A percentile compares a stretch with the other conserved stretches of the same genome.
Evolutionary conservation across 192 early-diverging fungal genomes (phyloP).

Genomic region (Linnemannia hyalina): DNA sequence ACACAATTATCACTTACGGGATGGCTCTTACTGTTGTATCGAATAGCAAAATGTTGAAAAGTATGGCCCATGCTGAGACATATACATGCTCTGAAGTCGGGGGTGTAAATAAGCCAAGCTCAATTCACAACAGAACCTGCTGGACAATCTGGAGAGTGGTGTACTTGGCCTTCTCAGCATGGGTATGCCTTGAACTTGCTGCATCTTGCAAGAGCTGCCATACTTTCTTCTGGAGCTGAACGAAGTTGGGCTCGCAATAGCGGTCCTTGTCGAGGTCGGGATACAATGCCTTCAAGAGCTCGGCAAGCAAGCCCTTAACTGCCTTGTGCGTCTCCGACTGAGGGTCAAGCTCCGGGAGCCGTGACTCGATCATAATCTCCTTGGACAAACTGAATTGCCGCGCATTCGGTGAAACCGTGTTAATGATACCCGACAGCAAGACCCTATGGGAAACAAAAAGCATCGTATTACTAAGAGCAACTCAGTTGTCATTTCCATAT

Average conservation of each 20-base stretch:
- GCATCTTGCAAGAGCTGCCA: background rate
- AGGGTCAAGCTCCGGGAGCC: background rate
- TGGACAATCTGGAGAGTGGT: slow-evolving; percentile 5
- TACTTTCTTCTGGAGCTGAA: background rate
- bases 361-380: slow-evolving; percentile 5
- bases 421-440: slow-evolving; percentile 7
- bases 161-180: background rate
- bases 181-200: background rate
- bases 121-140: background rate
- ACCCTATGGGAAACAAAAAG: slow-evolving; percentile 4
- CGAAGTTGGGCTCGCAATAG: slow-evolving; percentile 1
- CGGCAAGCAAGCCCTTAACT: background rate
- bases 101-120: too few species aligned
- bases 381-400: slow-evolving; percentile 11
- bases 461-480: slow-evolving; percentile 13
- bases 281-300: slow-evolving; percentile 3
- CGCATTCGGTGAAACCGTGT: slow-evolving; percentile 7
- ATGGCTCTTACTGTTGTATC: background rate
- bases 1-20: background rate
- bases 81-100: too few species aligned
- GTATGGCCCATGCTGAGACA: background rate
- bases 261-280: background rate
- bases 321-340: background rate
- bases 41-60: background rate
- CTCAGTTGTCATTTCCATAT: background rate